Evolutionary conservation across 2,329 filamentous ascomycete species (phyloP).

Genomic region (Coniochaeta pulveracea): DNA sequence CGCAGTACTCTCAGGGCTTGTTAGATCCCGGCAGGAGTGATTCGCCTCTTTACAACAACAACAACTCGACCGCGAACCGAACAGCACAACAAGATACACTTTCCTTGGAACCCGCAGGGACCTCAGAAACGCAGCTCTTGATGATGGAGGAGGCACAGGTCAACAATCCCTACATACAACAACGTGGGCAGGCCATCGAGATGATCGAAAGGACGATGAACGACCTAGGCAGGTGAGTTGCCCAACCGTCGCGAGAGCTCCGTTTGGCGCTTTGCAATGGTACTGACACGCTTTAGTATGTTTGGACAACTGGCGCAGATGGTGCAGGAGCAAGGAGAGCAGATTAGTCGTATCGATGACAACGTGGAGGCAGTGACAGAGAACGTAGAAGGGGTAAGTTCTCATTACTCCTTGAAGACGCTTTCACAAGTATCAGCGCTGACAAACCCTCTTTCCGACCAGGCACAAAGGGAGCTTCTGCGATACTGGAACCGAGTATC

Average conservation of each 20-base stretch:
- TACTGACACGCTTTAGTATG: too few species aligned
- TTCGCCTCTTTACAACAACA: conserved; percentile 67
- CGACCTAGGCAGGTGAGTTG: too few species aligned
- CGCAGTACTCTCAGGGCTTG: conserved; percentile 52
- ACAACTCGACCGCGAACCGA: not conserved
- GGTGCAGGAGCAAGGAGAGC: conserved; percentile 37
- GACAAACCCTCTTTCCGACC: conserved; percentile 98
- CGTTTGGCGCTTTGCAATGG: conserved; percentile 10
- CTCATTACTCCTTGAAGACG: not conserved
- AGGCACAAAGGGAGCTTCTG: conserved; percentile 85
- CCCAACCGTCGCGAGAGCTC: too few species aligned
- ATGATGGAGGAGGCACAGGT: conserved; percentile 89
- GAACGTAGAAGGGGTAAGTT: conserved; percentile 4
- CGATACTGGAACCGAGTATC: conserved; percentile 95
- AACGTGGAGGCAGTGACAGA: conserved; percentile 4
- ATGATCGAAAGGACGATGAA: conserved; percentile 92
- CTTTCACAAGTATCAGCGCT: conserved; percentile 4
- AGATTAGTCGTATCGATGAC: conserved; percentile 4
- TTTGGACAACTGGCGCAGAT: conserved; percentile 92
- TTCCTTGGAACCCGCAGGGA: conserved; percentile 68
- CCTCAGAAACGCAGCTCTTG: conserved; percentile 63
- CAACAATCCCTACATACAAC: conserved; percentile 80
- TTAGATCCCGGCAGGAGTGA: conserved; percentile 52
- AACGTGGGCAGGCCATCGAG: conserved; percentile 90
- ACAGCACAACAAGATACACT: conserved; percentile 48